Evolutionary conservation across 2,329 filamentous ascomycete species (phyloP).

Genomic region (Colletotrichum abscissum): DNA sequence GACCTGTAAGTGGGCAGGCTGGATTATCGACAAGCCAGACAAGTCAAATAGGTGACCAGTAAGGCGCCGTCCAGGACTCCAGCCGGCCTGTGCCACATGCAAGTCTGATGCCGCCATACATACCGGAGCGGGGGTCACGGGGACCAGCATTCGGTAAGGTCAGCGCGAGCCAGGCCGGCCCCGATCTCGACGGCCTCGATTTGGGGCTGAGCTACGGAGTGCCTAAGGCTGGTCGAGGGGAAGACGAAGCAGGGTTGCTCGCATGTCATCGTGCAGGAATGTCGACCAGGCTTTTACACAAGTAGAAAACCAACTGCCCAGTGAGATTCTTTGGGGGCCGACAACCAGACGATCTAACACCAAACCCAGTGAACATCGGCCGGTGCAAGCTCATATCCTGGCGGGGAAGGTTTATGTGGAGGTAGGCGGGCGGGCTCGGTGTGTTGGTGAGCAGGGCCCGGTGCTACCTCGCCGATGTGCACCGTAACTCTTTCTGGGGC

Average conservation of each 20-base stretch:
- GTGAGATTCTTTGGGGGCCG: not conserved
- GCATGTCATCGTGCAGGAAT: slow-evolving; percentile 20
- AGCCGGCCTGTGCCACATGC: slow-evolving; percentile 13
- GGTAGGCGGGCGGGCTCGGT: not conserved
- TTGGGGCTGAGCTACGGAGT: slow-evolving; percentile 10
- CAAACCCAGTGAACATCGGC: not conserved
- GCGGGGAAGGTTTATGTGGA: not conserved
- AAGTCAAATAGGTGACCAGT: not conserved
- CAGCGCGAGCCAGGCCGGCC: slow-evolving; percentile 6
- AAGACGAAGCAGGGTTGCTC: not conserved
- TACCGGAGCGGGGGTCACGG: slow-evolving; percentile 26
- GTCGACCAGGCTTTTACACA: not conserved
- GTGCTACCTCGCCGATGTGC: slow-evolving; percentile 4
- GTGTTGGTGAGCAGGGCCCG: not conserved
- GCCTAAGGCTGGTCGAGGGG: not conserved
- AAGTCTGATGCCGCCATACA: slow-evolving; percentile 4
- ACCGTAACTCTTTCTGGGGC: not conserved
- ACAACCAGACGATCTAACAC: slow-evolving; percentile 5
- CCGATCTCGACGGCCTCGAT: slow-evolving; percentile 2
- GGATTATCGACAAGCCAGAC: not conserved
- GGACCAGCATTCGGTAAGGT: slow-evolving; percentile 5
- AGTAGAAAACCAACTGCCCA: not conserved
- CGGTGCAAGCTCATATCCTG: not conserved
- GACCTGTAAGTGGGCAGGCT: not conserved
- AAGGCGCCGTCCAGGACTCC: not conserved